Evolutionary conservation across 495 filamentous ascomycete genomes (phyloP), one percentile per base, ranked within the genome.

Genomic region (Friedmanniomyces simplex): DNA sequence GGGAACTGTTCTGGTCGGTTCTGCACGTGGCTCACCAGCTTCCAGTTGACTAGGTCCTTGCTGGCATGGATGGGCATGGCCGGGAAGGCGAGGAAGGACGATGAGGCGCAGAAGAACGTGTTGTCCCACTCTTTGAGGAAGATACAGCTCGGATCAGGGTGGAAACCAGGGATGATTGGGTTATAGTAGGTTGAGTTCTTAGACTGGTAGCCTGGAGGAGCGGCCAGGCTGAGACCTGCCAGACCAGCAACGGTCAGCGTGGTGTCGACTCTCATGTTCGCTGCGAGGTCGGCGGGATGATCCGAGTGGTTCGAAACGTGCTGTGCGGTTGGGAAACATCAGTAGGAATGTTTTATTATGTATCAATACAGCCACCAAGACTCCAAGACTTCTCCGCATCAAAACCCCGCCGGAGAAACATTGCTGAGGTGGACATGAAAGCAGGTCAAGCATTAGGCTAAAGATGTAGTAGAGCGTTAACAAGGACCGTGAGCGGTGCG

Each of bases 71-170:
- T 68, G 1, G 76, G 77, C 34, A 81, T 73, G 0, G 73, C 77
- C 13, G 79, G 79, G 52, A 79, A 80, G 4, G 72, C 70, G 43
- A 76, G 75, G 68, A 82, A 80, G 63, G 71, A 76, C 12, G 76
- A 79, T 2, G 71, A 73, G 6, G 74, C 76, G 53, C 76, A 79
- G 65, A 76, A 80, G 66, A 76, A 77, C 12, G 75, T 80, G 22
- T 74, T 59, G 47, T 77, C 68, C 47, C 47, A 50, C 26, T 50
- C 47, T 50, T 50, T 24, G 5, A 79, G 74, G 51, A 71, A 76
- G 28, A 79, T 77, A 58, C 77, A 79, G 57, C 71, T 75, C 0
- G 79, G 79, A 60, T 81, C 79, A 0, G 79, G 76, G 59, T 78
- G 74, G 61, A 78, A 81, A 21, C 78, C 78, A 22, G 47, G 47